These are phyloP conservation scores for Cynanchum wilfordii DNA, from an alignment of 257 asterid genomes.

Conservation along the genomic window DNA sequence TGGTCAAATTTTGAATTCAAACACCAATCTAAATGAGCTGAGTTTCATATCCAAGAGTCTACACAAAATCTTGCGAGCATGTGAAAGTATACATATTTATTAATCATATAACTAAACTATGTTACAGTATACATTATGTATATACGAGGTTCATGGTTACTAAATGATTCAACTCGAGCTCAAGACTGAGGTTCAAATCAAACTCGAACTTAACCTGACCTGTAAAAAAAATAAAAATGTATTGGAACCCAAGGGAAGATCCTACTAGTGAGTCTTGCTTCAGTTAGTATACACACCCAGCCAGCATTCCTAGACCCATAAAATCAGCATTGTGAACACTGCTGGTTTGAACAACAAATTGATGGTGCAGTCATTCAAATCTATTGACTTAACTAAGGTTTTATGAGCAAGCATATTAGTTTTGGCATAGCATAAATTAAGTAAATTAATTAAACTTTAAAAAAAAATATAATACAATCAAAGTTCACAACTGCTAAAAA, in stretches of 20 bases:
- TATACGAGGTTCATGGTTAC: background rate
- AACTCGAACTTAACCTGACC: background rate
- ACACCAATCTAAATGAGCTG: background rate
- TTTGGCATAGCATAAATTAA: background rate
- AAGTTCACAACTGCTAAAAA: background rate
- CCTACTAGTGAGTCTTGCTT: background rate
- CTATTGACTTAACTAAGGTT: background rate
- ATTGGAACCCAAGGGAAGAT: background rate
- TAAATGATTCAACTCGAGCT: background rate
- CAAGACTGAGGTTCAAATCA: background rate
- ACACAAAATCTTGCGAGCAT: background rate
- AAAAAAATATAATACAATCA: background rate
- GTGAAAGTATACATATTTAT: background rate
- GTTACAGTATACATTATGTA: background rate
- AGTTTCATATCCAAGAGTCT: background rate
- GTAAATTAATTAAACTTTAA: background rate
- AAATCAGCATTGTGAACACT: background rate
- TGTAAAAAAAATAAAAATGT: background rate
- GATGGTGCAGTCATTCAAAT: background rate
- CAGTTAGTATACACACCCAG: background rate
- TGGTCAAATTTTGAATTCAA: background rate
- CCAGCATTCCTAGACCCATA: background rate
- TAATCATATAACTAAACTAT: background rate
- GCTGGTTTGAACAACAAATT: background rate
- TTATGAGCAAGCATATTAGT: background rate